Evolutionary conservation across 805 yeast species (phyloP).

Genomic region (Suhomyces xylopsoci): DNA sequence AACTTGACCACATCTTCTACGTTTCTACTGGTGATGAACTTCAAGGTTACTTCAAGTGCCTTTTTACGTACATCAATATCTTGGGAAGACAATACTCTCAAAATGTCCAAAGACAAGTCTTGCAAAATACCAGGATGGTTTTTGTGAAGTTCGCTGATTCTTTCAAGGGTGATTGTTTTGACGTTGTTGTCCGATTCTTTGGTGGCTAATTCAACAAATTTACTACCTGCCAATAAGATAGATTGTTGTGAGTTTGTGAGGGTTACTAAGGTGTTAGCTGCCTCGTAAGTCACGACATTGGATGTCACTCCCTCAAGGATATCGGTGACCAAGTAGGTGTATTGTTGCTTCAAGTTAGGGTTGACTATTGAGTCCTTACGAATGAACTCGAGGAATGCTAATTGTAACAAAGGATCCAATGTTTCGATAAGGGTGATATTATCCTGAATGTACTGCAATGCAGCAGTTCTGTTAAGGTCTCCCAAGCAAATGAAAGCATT

Average conservation of each 20-base stretch:
- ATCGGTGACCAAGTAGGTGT: conserved; percentile 68
- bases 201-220: conserved; percentile 83
- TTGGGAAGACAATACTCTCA: conserved; percentile 81
- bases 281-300: conserved; percentile 81
- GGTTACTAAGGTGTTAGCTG: conserved; percentile 73
- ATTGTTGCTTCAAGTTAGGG: conserved; percentile 65
- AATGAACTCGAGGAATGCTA: conserved; percentile 87
- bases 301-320: conserved; percentile 62
- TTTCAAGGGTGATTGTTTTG: conserved; percentile 85
- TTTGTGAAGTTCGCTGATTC: conserved; percentile 71
- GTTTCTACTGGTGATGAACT: conserved; percentile 78
- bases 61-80: conserved; percentile 88
- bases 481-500: conserved; percentile 90
- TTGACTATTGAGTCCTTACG: conserved; percentile 70
- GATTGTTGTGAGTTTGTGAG: conserved; percentile 62
- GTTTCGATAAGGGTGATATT: conserved; percentile 56
- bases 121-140: conserved; percentile 80
- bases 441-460: conserved; percentile 77
- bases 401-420: conserved; percentile 80
- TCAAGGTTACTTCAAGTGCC: conserved; percentile 81
- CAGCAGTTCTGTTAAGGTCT: conserved; percentile 77
- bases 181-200: conserved; percentile 95
- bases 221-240: conserved; percentile 74
- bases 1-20: conserved; percentile 92
- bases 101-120: conserved; percentile 78